phyloP scores from a whole-genome alignment of 2,329 filamentous ascomycete genomes.

The Pleoardoris graminearum region DNA sequence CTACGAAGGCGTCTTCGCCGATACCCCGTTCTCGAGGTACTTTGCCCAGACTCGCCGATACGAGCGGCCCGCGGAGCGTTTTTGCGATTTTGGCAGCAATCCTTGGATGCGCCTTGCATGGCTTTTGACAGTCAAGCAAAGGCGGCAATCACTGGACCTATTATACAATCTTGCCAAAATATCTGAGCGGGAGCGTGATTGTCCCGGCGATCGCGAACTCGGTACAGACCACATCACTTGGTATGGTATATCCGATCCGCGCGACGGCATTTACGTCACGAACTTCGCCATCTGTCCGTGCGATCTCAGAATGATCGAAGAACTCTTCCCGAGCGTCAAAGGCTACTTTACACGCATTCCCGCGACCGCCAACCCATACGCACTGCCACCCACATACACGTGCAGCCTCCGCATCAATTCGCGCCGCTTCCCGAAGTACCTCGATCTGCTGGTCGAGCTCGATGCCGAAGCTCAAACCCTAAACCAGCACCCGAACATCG shows the following conservation, averaged over 20 bases:
- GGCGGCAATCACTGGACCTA: constrained; percentile 66
- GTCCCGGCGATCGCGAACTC: constrained; percentile 62
- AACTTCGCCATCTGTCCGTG: constrained; percentile 76
- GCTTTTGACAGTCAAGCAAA: constrained; percentile 74
- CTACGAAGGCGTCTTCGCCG: constrained; percentile 69
- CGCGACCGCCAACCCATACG: constrained; percentile 51
- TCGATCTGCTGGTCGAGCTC: constrained; percentile 60
- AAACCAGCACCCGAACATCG: constrained; percentile 55
- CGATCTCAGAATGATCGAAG: constrained; percentile 73
- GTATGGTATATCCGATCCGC: constrained; percentile 74
- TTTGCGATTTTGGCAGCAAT: constrained; percentile 74
- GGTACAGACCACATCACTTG: constrained; percentile 61
- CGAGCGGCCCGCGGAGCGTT: constrained; percentile 60
- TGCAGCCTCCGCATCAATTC: constrained; percentile 72
- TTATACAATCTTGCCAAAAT: constrained; percentile 71
- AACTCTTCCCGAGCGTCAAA: constrained; percentile 71
- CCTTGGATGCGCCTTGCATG: constrained; percentile 86
- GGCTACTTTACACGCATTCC: constrained; percentile 62
- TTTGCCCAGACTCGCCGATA: constrained; percentile 67
- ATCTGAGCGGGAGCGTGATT: constrained; percentile 56
- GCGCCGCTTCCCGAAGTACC: constrained; percentile 59
- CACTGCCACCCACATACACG: constrained; percentile 47
- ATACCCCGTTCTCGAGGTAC: constrained; percentile 67
- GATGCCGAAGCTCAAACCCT: constrained; percentile 50
- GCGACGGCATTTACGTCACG: constrained; percentile 64